Evolutionary conservation across 306 rosid species (phyloP).

Genomic region (Rosa multiflora): DNA sequence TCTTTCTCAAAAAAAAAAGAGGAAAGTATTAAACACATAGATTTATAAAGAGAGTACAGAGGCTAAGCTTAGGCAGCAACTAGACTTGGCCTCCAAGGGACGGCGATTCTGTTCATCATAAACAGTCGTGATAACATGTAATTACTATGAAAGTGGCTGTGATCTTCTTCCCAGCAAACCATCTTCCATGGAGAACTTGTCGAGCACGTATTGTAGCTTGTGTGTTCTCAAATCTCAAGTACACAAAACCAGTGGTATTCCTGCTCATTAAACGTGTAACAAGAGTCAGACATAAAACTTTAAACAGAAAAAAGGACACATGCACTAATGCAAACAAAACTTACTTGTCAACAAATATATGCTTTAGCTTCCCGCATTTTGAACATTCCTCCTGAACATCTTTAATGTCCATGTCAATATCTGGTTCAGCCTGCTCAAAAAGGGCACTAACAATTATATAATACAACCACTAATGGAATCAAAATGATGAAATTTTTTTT

Average conservation of each 20-base stretch:
- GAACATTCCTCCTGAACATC: constrained; percentile 92
- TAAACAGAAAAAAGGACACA: neutral
- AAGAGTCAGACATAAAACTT: neutral
- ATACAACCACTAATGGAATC: constrained; percentile 17
- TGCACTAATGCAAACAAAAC: neutral
- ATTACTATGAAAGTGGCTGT: too few relatives aligned
- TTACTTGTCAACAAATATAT: constrained; percentile 76
- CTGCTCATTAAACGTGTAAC: constrained; percentile 40
- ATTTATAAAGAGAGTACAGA: too few relatives aligned
- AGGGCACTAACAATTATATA: constrained; percentile 5
- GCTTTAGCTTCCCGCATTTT: constrained; percentile 70
- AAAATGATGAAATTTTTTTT: neutral
- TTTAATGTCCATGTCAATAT: constrained; percentile 80
- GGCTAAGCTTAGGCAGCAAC: too few relatives aligned
- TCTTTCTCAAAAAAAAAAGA: too few relatives aligned
- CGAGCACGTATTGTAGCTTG: too few relatives aligned
- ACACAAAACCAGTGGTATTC: constrained; percentile 15
- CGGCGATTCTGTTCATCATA: too few relatives aligned
- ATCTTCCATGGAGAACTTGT: too few relatives aligned
- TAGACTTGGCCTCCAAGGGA: too few relatives aligned
- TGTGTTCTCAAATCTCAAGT: too few relatives aligned
- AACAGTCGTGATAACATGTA: neutral
- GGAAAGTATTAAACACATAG: too few relatives aligned
- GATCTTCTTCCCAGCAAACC: too few relatives aligned
- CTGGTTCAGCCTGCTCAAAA: constrained; percentile 66